A percentile compares a stretch with the other conserved stretches of the same genome.
phyloP scores from a whole-genome alignment of 169 alveolate genomes.

The Eimeria sp. region DNA sequence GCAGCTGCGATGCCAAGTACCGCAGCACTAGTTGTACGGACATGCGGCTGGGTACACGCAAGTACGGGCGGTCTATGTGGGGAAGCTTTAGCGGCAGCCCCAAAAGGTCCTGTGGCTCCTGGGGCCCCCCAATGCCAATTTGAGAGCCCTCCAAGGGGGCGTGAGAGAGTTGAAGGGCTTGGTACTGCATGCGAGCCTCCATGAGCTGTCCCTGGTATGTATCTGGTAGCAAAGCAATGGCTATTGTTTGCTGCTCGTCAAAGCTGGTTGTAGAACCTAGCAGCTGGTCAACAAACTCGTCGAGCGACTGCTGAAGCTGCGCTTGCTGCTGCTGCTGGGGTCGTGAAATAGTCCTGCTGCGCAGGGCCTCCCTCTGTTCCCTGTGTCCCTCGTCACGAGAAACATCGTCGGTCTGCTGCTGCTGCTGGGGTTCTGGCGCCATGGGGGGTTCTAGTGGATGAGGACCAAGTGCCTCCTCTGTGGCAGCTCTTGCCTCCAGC shows the following conservation, averaged over 20 bases:
- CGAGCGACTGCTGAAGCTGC: slow-evolving; percentile 68
- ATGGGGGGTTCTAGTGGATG: slow-evolving; percentile 23
- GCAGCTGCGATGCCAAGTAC: slow-evolving; percentile 76
- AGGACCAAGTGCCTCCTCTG: slow-evolving; percentile 57
- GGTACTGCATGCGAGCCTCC: slow-evolving; percentile 72
- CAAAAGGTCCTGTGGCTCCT: slow-evolving; percentile 49
- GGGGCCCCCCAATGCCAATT: background rate
- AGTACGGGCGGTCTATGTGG: slow-evolving; percentile 61
- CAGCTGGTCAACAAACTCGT: slow-evolving; percentile 70
- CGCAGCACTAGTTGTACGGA: slow-evolving; percentile 71
- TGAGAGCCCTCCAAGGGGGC: background rate
- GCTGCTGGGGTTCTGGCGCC: slow-evolving; percentile 24
- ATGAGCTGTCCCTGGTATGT: slow-evolving; percentile 66
- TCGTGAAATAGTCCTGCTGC: slow-evolving; percentile 16
- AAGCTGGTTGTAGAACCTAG: slow-evolving; percentile 46
- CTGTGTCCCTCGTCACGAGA: background rate
- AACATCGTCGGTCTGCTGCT: background rate
- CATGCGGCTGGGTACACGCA: slow-evolving; percentile 80
- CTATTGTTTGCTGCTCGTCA: slow-evolving; percentile 76
- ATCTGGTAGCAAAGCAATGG: slow-evolving; percentile 80
- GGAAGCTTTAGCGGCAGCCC: slow-evolving; percentile 70
- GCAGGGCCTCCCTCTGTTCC: slow-evolving; percentile 46
- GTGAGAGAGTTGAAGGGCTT: background rate
- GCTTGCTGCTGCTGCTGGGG: slow-evolving; percentile 37
- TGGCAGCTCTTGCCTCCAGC: slow-evolving; percentile 42